Evolutionary conservation across 2,329 filamentous ascomycete genomes (phyloP), one percentile per base, ranked within the genome.

Genomic region (Trichoderma endophyticum): DNA sequence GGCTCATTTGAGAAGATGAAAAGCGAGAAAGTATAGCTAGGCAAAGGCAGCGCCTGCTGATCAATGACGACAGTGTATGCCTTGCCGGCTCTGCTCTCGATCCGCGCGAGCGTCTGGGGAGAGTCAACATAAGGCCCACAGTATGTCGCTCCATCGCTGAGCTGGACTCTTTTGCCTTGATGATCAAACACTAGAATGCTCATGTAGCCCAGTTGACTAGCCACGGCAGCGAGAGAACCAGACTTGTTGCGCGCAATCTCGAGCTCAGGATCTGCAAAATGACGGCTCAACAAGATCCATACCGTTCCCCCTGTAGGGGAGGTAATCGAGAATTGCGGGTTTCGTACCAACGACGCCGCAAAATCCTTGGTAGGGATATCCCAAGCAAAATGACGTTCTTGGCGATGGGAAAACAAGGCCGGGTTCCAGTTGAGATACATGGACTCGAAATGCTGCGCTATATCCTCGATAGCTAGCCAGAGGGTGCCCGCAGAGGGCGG

Each of bases 361-460:
- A 86, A 82, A 54, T 82, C 85, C 34, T 79, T 80, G 24, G 86
- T 83, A 11, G 88, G 85, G 43, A 89, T 82, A 2, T 91, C 86
- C 96, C 96, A 99, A 2, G 87, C 86, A 78, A 98, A 97, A 81
- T 99, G 96, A 71, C 95, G 90, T 77, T 99, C 95, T 80, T 97
- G 91, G 9, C 95, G 90, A 78, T 92, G 84, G 2, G 85, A 84
- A 81, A 99, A 99, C 0, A 97, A 84, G 0, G 88, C 87, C 0
- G 96, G 95, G 75, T 97, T 98, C 96, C 96, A 99, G 82, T 98
- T 99, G 70, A 99, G 86, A 80, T 98, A 99, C 75, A 99, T 89
- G 21, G 95, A 97, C 79, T 98, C 94, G 74, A 98, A 99, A 78
- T 97, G 91, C 77, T 97, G 94, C 43, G 93, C 88, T 4, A 98